Percentiles rank a stretch among this genome's conserved stretches.
These are phyloP conservation scores for Conoideocrella luteorostrata DNA, from an alignment of 2,329 filamentous ascomycete species.

Conservation along the genomic window DNA sequence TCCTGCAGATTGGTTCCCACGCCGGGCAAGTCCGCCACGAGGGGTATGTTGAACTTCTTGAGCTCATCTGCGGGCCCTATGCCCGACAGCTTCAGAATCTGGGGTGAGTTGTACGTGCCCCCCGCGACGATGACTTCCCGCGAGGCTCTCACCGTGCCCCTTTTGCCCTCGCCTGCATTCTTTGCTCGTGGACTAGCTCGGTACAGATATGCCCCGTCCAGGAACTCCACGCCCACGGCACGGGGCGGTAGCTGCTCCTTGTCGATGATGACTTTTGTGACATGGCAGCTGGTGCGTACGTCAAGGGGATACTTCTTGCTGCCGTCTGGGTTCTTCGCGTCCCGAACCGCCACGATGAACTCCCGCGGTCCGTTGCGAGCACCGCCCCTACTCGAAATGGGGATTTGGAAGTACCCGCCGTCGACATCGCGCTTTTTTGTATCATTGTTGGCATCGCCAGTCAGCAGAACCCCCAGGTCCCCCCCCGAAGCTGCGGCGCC, in stretches of 20 bases:
- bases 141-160: conserved; percentile 24
- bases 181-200: conserved; percentile 33
- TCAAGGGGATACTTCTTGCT: conserved; percentile 13
- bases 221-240: conserved; percentile 37
- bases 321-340: conserved; percentile 16
- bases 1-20: conserved; percentile 49
- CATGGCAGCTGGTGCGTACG: conserved; percentile 21
- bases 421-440: conserved; percentile 35
- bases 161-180: conserved; percentile 16
- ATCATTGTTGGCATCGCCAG: conserved; percentile 46
- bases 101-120: conserved; percentile 40
- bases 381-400: conserved; percentile 35
- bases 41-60: conserved; percentile 36
- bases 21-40: conserved; percentile 51
- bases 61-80: conserved; percentile 36
- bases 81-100: conserved; percentile 40
- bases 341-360: conserved; percentile 32
- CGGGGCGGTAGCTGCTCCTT: conserved; percentile 20
- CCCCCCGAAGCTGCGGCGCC: conserved; percentile 25
- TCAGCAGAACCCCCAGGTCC: conserved; percentile 17
- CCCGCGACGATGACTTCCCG: conserved; percentile 42
- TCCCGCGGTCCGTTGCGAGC: conserved; percentile 42
- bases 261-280: conserved; percentile 30
- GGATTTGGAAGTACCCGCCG: conserved; percentile 37
- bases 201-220: conserved; percentile 35